A percentile compares a stretch with the other conserved stretches of the same genome.
phyloP scores from a whole-genome alignment of 331 rosid species.

The Erythrophleum ivorense region DNA sequence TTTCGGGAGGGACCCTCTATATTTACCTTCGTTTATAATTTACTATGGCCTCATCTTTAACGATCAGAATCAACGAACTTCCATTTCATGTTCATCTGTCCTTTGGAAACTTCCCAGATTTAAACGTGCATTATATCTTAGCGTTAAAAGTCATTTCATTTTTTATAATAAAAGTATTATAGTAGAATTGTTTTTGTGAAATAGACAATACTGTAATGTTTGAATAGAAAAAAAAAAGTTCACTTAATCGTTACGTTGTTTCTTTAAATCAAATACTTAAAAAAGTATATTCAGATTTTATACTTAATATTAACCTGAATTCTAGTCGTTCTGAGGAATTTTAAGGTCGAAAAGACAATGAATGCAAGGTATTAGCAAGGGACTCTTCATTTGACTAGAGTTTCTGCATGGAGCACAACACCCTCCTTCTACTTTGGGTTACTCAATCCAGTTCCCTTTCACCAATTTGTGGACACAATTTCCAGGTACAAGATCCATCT shows the following conservation, averaged over 20 bases:
- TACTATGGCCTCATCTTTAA: neutral
- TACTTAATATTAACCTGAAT: neutral
- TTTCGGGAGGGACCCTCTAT: neutral
- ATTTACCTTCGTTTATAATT: neutral
- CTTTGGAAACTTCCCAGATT: neutral
- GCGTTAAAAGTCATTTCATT: neutral
- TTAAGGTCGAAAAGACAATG: conserved; percentile 41
- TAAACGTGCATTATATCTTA: neutral
- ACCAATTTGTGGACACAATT: neutral
- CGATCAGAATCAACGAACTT: neutral
- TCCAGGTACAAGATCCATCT: neutral
- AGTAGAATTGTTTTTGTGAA: neutral
- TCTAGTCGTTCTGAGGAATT: neutral
- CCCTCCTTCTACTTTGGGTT: neutral
- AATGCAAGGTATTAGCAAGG: conserved; percentile 37
- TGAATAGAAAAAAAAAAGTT: neutral
- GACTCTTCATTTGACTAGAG: conserved; percentile 54
- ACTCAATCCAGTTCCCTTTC: neutral
- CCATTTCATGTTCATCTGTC: neutral
- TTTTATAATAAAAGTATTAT: neutral
- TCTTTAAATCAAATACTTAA: neutral
- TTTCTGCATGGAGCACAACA: conserved; percentile 43
- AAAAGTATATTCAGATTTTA: neutral
- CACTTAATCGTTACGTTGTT: neutral
- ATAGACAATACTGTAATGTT: neutral